Percentiles rank a stretch among this genome's conserved stretches.
These are phyloP conservation scores for Sclerospora graminicola DNA, from an alignment of 352 stramenopile genomes.

Conservation along the genomic window DNA sequence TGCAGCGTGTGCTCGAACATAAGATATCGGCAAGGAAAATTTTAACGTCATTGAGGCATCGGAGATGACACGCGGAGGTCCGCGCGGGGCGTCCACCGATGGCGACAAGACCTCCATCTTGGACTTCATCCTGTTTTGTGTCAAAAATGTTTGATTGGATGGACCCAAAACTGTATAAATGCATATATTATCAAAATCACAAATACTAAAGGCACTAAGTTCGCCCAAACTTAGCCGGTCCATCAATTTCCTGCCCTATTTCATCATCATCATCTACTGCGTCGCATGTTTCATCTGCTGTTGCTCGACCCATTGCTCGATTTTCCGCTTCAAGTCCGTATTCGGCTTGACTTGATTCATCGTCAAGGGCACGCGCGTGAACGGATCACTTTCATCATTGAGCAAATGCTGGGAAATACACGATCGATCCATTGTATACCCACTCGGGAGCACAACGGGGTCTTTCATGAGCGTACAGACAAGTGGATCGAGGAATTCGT, in stretches of 20 bases:
- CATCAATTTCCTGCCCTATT: too few relatives aligned
- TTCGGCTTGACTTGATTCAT: slow-evolving; percentile 52
- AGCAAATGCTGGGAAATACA: slow-evolving; percentile 95
- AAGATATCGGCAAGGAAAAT: slow-evolving; percentile 30
- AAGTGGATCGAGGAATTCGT: slow-evolving; percentile 95
- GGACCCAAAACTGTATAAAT: too few relatives aligned
- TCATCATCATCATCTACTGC: too few relatives aligned
- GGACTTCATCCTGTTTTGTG: too few relatives aligned
- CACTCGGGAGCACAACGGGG: slow-evolving; percentile 90
- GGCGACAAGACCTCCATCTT: slow-evolving; percentile 39
- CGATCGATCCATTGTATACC: slow-evolving; percentile 86
- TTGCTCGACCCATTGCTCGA: slow-evolving; percentile 45
- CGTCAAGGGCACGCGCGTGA: slow-evolving; percentile 89
- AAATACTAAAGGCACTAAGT: too few relatives aligned
- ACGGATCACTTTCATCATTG: slow-evolving; percentile 95
- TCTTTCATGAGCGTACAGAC: slow-evolving; percentile 95
- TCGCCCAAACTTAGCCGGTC: too few relatives aligned
- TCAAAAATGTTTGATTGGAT: too few relatives aligned
- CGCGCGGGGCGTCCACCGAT: slow-evolving; percentile 7
- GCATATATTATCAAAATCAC: too few relatives aligned
- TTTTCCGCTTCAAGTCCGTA: slow-evolving; percentile 48
- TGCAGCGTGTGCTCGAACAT: slow-evolving; percentile 1
- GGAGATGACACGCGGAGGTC: slow-evolving; percentile 17
- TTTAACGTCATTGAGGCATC: slow-evolving; percentile 38
- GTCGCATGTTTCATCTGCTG: slow-evolving; percentile 26